Conservation (phyloP, 257 asterid genomes). For the Forsythia viridissima region DNA sequence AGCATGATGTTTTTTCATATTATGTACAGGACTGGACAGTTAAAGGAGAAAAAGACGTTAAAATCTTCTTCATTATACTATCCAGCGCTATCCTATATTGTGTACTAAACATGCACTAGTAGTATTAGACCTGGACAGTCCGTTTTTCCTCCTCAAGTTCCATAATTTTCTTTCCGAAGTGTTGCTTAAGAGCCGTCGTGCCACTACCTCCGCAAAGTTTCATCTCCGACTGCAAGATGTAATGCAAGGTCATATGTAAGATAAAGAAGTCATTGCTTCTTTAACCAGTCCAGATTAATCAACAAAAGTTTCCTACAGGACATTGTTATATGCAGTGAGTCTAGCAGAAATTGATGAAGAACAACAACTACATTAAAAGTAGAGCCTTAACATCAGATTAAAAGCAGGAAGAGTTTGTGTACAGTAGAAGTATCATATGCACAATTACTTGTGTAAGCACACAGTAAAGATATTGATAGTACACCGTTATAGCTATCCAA, state of each 20-base stretch:
- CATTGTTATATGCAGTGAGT: not conserved
- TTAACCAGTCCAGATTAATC: slow-evolving; percentile 7
- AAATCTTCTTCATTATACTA: not conserved
- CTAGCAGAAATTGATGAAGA: not conserved
- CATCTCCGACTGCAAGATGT: slow-evolving; percentile 84
- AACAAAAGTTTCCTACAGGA: not conserved
- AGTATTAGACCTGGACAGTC: slow-evolving; percentile 70
- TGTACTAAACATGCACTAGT: not conserved
- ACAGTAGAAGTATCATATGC: not conserved
- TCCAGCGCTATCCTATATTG: not conserved
- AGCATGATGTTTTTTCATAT: not conserved
- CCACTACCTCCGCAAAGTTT: slow-evolving; percentile 80
- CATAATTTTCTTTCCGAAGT: slow-evolving; percentile 82
- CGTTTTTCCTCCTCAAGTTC: slow-evolving; percentile 98
- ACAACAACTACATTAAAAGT: not conserved
- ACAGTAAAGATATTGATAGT: not conserved
- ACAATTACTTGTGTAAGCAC: not conserved
- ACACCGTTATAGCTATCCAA: not conserved
- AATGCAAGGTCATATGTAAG: slow-evolving; percentile 8
- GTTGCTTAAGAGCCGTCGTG: slow-evolving; percentile 91
- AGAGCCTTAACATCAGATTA: not conserved
- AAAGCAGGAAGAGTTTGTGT: not conserved
- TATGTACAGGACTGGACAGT: not conserved
- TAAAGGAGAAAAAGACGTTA: not conserved
- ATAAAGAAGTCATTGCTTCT: not conserved